phyloP scores from a whole-genome alignment of 495 filamentous ascomycete genomes.

The Ascobolus immersus region DNA sequence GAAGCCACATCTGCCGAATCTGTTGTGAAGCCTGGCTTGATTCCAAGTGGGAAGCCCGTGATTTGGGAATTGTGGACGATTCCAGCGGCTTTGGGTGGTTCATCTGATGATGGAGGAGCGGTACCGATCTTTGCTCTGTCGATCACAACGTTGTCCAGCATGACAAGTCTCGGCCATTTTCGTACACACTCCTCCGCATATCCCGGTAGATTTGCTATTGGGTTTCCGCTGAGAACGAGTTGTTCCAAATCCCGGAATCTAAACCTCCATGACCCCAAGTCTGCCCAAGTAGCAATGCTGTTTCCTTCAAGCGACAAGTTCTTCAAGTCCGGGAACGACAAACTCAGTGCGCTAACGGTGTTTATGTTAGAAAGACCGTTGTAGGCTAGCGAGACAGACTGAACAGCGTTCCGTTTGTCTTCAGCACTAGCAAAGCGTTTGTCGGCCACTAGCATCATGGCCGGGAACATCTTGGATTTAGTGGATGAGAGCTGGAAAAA shows the following conservation, averaged over 20 bases:
- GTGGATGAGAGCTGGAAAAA: conserved; percentile 44
- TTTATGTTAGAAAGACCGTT: conserved; percentile 47
- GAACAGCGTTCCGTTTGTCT: conserved; percentile 43
- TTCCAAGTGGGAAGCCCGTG: conserved; percentile 32
- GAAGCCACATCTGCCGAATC: conserved; percentile 46
- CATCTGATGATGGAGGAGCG: too few species aligned
- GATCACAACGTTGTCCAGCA: conserved; percentile 21
- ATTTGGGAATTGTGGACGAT: too few species aligned
- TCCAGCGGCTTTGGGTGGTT: too few species aligned
- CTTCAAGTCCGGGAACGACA: conserved; percentile 54
- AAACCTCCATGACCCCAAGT: conserved; percentile 41
- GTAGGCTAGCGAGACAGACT: conserved; percentile 48
- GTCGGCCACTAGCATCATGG: conserved; percentile 58
- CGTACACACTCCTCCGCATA: conserved; percentile 46
- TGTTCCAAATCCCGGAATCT: conserved; percentile 56
- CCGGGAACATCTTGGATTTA: conserved; percentile 73
- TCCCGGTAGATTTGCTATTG: conserved; percentile 32
- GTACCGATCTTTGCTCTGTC: conserved; percentile 9
- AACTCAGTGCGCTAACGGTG: conserved; percentile 42
- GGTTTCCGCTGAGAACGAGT: conserved; percentile 50
- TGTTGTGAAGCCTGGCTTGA: conserved; percentile 41
- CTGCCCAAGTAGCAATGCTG: conserved; percentile 12
- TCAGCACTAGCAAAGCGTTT: conserved; percentile 36
- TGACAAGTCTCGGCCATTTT: conserved; percentile 56
- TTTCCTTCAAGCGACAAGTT: conserved; percentile 26